Conservation (phyloP, 2,329 filamentous ascomycete species). For the Davidsoniella australis region DNA sequence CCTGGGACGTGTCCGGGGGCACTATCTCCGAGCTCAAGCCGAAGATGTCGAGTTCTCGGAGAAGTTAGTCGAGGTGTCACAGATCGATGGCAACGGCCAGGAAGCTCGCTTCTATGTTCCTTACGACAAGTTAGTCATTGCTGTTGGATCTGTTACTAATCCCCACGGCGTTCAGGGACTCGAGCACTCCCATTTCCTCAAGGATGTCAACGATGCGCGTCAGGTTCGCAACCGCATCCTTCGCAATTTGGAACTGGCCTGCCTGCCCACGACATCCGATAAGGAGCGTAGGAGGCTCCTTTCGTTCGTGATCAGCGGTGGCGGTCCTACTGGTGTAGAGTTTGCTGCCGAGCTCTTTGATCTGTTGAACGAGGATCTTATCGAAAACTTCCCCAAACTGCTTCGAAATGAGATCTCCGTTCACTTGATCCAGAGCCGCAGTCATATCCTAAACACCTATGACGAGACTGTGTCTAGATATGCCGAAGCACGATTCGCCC, state of each 20-base stretch:
- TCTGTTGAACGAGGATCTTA: conserved; percentile 86
- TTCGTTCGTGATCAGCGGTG: conserved; percentile 91
- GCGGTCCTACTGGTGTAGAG: conserved; percentile 90
- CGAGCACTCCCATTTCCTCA: conserved; percentile 86
- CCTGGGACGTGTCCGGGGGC: conserved; percentile 57
- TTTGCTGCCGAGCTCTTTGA: conserved; percentile 95
- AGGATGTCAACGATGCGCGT: conserved; percentile 84
- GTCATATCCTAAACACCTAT: conserved; percentile 95
- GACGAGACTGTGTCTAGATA: conserved; percentile 87
- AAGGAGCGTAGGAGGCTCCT: conserved; percentile 73
- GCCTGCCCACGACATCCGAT: conserved; percentile 80
- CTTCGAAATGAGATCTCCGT: conserved; percentile 96
- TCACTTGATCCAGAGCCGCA: conserved; percentile 85
- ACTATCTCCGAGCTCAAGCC: conserved; percentile 76
- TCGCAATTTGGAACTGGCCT: conserved; percentile 76
- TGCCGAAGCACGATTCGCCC: conserved; percentile 76
- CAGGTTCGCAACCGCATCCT: conserved; percentile 78
- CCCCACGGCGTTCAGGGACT: conserved; percentile 90
- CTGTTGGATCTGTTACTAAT: conserved; percentile 82
- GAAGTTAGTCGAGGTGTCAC: conserved; percentile 76
- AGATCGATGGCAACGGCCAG: conserved; percentile 52
- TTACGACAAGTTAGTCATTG: conserved; percentile 91
- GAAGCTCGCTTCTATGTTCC: conserved; percentile 77
- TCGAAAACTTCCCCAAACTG: conserved; percentile 66
- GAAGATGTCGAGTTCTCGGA: conserved; percentile 83